Evolutionary conservation across 108 stramenopile genomes (phyloP), one percentile per base, ranked within the genome.

Genomic region (Cyclotella cryptica): DNA sequence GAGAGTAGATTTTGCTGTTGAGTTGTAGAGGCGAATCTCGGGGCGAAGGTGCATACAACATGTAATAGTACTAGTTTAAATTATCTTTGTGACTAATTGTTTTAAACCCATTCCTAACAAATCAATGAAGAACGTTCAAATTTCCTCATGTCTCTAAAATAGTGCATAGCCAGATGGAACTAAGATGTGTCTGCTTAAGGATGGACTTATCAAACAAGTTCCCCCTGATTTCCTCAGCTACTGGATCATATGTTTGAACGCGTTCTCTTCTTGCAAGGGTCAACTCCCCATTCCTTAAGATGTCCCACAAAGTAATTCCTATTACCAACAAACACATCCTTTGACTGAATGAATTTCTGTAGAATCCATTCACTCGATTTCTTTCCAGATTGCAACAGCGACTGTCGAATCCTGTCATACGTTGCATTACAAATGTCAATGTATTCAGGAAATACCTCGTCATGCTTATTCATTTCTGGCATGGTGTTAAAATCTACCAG

Each of bases 281-380:
- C 51, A n/a, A 46, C 47, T 49, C 51, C 21, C 78, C 78, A 79
- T 28, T 35, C 44, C 35, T 52, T 24, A 49, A 86, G 60, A 40
- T 41, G 46, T 66, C 60, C 28, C 3, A 58, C 24, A 72, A 87
- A 80, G 69, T 77, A 35, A 3, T 84, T 66, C 30, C 35, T 49
- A 79, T 81, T 71, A n/a, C 69, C 64, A 19, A 84, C 86, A 26
- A 78, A 30, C 21, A 87, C 86, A 77, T 84, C 83, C 11, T 62
- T 47, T n/a, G 71, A 49, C 21, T 47, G 19, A 24, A 87, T 52
- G 58, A 87, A 87, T 55, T 80, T 69, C 43, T 69, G 44, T 5
- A 44, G 8, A 53, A 87, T 84, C 86, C 86, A 87, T 42, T 57
- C n/a, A 39, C 67, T 71, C 17, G 83, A 71, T 26, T 64, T 63